These are phyloP conservation scores for Lycium ferocissimum DNA, from an alignment of 257 asterid species.

Conservation along the genomic window DNA sequence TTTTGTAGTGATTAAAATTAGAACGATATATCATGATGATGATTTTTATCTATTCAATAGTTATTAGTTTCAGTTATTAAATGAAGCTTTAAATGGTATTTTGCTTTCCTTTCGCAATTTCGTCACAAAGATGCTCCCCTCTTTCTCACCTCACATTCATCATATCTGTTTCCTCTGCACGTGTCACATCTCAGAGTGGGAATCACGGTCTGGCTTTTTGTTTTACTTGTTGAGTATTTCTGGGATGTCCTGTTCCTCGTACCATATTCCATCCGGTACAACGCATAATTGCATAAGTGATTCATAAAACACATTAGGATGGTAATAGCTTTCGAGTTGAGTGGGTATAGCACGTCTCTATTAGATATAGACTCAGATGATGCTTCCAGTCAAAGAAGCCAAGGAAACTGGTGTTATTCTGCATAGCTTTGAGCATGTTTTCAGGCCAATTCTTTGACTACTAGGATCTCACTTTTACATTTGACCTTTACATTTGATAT, in stretches of 20 bases:
- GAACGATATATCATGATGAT: not conserved
- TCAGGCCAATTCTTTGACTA: not conserved
- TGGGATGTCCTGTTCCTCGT: conserved; percentile 1
- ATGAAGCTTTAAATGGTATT: not conserved
- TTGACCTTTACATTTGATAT: conserved; percentile 16
- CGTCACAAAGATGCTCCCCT: not conserved
- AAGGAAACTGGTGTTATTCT: not conserved
- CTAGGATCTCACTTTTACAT: conserved; percentile 17
- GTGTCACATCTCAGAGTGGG: conserved; percentile 5
- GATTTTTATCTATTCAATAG: conserved; percentile 22
- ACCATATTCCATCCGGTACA: conserved; percentile 7
- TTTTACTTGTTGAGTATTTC: conserved; percentile 12
- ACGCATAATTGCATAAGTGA: not conserved
- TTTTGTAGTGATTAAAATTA: not conserved
- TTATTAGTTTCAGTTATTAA: not conserved
- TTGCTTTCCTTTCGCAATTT: conserved; percentile 1
- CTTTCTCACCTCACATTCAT: conserved; percentile 21
- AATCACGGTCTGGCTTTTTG: not conserved
- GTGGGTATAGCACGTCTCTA: conserved; percentile 17
- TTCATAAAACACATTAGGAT: conserved; percentile 7
- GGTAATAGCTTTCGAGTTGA: conserved; percentile 5
- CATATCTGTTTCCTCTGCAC: not conserved
- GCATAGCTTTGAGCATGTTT: conserved; percentile 8
- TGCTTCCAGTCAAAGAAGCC: conserved; percentile 11
- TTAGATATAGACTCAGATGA: not conserved